Conservation (phyloP, 192 early-diverging fungal species). For the Gonapodya sp. region DNA sequence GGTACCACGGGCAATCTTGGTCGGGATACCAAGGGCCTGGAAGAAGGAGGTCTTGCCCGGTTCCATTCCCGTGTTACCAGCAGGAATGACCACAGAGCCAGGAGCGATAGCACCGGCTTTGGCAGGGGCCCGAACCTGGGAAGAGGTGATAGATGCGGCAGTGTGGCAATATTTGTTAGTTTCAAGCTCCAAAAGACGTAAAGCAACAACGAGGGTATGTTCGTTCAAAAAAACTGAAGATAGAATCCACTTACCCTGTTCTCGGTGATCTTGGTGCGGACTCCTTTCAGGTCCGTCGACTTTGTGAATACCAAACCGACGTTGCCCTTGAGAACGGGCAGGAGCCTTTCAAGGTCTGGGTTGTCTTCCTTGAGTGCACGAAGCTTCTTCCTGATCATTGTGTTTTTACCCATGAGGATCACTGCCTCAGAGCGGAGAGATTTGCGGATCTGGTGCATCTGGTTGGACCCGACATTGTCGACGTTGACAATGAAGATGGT, state of each 20-base stretch:
- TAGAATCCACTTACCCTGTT: conserved; percentile 87
- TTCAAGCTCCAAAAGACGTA: too few relatives aligned
- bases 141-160: too few relatives aligned
- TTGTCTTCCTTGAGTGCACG: conserved; percentile 53
- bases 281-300: conserved; percentile 77
- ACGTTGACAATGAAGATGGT: conserved; percentile 99
- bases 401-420: conserved; percentile 99
- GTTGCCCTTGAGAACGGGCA: conserved; percentile 86
- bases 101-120: conserved; percentile 92
- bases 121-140: conserved; percentile 74
- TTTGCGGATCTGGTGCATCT: conserved; percentile 97
- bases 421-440: conserved; percentile 81
- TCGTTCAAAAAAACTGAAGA: too few relatives aligned
- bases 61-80: conserved; percentile 99
- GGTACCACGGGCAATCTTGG: conserved; percentile 99
- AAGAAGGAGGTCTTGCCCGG: conserved; percentile 99
- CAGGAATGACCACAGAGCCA: conserved; percentile 83
- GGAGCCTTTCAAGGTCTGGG: conserved; percentile 76
- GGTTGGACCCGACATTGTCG: conserved; percentile 99
- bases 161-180: too few relatives aligned
- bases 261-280: conserved; percentile 77
- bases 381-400: conserved; percentile 85
- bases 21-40: conserved; percentile 98
- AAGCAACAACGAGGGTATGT: too few relatives aligned
- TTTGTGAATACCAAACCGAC: conserved; percentile 99